phyloP scores from a whole-genome alignment of 164 flowering plant genomes.

The Berberis vulgaris region DNA sequence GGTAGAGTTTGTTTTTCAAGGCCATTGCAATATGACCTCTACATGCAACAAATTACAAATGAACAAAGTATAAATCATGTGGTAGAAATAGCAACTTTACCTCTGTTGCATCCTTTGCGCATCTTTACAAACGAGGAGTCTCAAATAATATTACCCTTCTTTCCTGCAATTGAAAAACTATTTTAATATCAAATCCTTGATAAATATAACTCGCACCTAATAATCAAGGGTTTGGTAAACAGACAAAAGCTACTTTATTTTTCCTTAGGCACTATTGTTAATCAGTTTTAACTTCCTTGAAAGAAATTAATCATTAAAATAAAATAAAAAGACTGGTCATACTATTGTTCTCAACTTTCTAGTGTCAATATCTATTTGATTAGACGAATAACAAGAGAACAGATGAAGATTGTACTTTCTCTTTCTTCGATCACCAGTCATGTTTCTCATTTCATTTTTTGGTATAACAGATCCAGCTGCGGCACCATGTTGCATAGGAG shows the following conservation, averaged over 20 bases:
- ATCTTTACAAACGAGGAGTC: neutral
- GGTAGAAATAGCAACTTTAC: no score
- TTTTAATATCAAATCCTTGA: neutral
- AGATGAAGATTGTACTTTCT: constrained; percentile 44
- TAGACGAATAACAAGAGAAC: neutral
- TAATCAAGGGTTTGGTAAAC: neutral
- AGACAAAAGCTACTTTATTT: neutral
- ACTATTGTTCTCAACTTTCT: neutral
- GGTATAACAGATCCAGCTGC: constrained; percentile 47
- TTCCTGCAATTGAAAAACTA: neutral
- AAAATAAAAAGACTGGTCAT: neutral
- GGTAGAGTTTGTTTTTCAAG: no score
- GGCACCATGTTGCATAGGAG: constrained; percentile 70
- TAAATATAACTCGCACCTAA: neutral
- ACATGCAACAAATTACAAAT: no score
- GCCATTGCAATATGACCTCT: no score
- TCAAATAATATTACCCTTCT: neutral
- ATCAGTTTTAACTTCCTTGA: neutral
- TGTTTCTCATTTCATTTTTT: constrained; percentile 58
- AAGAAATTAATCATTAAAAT: neutral
- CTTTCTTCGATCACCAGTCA: constrained; percentile 68
- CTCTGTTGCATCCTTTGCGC: no score
- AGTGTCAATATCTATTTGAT: neutral
- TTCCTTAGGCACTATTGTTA: no score
- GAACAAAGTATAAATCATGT: no score